These are phyloP conservation scores for Agarophyton chilense DNA, from an alignment of 23 red algal genomes.

Conservation along the genomic window DNA sequence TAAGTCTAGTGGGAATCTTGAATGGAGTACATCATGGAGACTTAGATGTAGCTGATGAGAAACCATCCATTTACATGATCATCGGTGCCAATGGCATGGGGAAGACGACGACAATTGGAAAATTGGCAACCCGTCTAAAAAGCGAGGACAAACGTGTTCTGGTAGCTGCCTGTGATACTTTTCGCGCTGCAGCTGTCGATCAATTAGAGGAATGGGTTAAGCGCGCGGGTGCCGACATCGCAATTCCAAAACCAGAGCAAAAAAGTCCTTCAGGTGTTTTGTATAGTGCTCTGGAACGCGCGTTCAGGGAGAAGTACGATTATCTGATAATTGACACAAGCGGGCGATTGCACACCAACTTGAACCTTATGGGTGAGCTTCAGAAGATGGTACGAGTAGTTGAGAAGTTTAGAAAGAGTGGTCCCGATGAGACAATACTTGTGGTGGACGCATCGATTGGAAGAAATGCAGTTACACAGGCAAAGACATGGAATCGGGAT, in stretches of 20 bases:
- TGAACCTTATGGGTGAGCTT: constrained; percentile 93
- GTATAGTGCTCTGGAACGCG: constrained; percentile 80
- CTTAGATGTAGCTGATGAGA: constrained; percentile 17
- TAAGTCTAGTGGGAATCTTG: constrained; percentile 71
- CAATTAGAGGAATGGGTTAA: constrained; percentile 90
- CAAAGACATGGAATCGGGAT: constrained; percentile 76
- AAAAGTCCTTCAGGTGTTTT: constrained; percentile 73
- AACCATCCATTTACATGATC: constrained; percentile 80
- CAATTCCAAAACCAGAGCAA: constrained; percentile 58
- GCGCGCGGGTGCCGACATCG: constrained; percentile 76
- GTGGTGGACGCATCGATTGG: constrained; percentile 94
- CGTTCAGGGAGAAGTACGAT: constrained; percentile 71
- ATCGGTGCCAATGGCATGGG: constrained; percentile 96
- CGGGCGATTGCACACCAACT: constrained; percentile 93
- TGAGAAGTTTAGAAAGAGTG: constrained; percentile 58
- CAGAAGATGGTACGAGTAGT: constrained; percentile 89
- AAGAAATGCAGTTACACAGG: constrained; percentile 89
- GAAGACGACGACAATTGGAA: constrained; percentile 96
- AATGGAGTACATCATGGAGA: constrained; percentile 18
- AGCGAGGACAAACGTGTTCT: constrained; percentile 75
- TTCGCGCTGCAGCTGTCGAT: constrained; percentile 91
- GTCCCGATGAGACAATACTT: constrained; percentile 83
- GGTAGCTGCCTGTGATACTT: constrained; percentile 93
- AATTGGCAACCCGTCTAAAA: constrained; percentile 80
- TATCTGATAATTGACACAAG: constrained; percentile 91